Evolutionary conservation across 2,329 filamentous ascomycete species (phyloP).

Genomic region (Zymoseptoria passerinii): DNA sequence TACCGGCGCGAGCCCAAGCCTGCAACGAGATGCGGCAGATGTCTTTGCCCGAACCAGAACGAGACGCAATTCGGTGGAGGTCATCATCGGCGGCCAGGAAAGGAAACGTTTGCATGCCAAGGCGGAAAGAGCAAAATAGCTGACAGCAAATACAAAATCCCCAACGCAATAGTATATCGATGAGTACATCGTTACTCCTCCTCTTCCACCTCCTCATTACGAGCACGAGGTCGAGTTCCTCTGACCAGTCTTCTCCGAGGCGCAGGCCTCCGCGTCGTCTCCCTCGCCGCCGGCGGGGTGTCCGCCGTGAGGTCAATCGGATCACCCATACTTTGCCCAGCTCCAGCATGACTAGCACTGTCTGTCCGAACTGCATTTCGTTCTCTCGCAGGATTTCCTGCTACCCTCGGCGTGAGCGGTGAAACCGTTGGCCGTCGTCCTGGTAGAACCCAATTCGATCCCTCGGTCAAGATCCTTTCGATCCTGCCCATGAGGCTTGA

Average conservation of each 20-base stretch:
- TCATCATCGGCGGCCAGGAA: too few species aligned
- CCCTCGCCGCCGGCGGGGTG: neutral
- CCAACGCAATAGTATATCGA: neutral
- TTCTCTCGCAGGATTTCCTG: neutral
- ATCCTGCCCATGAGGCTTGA: too few species aligned
- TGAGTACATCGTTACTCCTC: neutral
- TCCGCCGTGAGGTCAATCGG: neutral
- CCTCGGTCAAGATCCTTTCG: too few species aligned
- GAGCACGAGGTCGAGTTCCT: neutral
- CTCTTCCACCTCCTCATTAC: neutral
- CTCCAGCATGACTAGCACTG: neutral
- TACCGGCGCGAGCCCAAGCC: too few species aligned
- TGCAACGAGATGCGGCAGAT: too few species aligned
- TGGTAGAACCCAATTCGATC: too few species aligned
- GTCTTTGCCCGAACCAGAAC: too few species aligned
- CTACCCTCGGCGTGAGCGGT: neutral
- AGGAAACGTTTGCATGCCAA: too few species aligned
- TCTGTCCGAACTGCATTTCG: neutral
- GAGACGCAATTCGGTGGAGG: too few species aligned
- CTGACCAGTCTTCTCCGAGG: neutral
- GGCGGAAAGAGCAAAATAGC: neutral
- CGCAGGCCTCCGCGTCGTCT: neutral
- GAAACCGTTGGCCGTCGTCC: neutral
- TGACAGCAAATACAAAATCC: neutral
- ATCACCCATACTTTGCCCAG: neutral